Conservation (phyloP, 1,284 basidiomycete species). For the Papiliotrema nemorosa region DNA sequence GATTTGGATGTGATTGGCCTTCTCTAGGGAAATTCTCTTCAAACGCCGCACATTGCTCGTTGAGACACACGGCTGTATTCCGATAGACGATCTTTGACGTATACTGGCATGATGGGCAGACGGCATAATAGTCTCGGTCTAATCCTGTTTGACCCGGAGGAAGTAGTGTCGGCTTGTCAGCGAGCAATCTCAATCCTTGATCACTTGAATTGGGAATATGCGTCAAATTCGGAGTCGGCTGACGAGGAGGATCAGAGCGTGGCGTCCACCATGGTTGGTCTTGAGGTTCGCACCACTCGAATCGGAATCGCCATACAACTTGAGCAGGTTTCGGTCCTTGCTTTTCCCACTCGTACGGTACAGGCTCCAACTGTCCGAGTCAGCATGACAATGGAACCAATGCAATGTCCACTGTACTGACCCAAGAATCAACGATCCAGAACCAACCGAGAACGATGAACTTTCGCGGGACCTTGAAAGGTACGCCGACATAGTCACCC, state of each 20-base stretch:
- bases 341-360: constrained; percentile 1
- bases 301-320: constrained; percentile 42
- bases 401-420: constrained; percentile 4
- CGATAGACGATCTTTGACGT: background rate
- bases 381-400: no score
- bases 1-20: background rate
- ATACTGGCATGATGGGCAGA: background rate
- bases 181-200: background rate
- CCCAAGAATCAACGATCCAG: constrained; percentile 47
- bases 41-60: background rate
- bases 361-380: constrained; percentile 32
- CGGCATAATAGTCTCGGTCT: background rate
- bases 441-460: constrained; percentile 46
- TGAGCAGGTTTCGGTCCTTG: constrained; percentile 2
- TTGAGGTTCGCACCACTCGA: constrained; percentile 39
- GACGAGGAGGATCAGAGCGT: background rate
- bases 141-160: no score
- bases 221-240: constrained; percentile 4
- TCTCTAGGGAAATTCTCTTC: background rate
- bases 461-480: constrained; percentile 37
- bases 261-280: constrained; percentile 37
- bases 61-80: background rate
- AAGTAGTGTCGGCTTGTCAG: background rate
- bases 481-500: constrained; percentile 33
- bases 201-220: no score